phyloP scores from a whole-genome alignment of 495 filamentous ascomycete species.

The Aspergillus saccharolyticus region DNA sequence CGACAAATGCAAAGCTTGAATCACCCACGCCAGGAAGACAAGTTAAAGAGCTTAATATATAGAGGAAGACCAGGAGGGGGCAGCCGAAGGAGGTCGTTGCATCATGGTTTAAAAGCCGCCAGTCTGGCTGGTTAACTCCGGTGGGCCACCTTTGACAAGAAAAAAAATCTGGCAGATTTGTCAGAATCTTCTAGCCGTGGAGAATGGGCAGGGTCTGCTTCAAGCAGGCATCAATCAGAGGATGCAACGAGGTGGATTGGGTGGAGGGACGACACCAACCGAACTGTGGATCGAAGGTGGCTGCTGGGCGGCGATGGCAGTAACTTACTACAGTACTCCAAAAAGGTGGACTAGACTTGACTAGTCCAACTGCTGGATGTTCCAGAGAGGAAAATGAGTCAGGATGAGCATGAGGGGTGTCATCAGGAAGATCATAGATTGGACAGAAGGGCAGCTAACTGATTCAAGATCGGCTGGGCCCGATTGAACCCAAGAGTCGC shows the following conservation, averaged over 20 bases:
- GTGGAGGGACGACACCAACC: neutral
- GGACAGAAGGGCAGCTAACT: neutral
- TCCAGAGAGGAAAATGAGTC: neutral
- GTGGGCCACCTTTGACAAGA: neutral
- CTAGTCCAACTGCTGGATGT: too few relatives aligned
- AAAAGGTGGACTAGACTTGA: too few relatives aligned
- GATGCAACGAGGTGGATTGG: neutral
- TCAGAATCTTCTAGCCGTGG: neutral
- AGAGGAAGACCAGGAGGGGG: neutral
- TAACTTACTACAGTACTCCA: too few relatives aligned
- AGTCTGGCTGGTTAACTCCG: neutral
- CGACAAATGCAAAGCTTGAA: neutral
- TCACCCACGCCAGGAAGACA: neutral
- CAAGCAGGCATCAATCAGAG: neutral
- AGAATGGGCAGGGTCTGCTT: neutral
- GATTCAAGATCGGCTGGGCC: slow-evolving; percentile 1
- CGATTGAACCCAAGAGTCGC: too few relatives aligned
- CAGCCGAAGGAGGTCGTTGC: neutral
- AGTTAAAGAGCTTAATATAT: neutral
- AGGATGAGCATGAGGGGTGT: neutral
- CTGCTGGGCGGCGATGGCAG: neutral
- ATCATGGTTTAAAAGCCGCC: neutral
- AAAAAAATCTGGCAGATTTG: slow-evolving; percentile 2
- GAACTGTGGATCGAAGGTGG: neutral
- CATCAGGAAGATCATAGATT: neutral